Evolutionary conservation across 2,329 filamentous ascomycete genomes (phyloP), one percentile per base, ranked within the genome.

Genomic region (Chaetomiaceae sp.): DNA sequence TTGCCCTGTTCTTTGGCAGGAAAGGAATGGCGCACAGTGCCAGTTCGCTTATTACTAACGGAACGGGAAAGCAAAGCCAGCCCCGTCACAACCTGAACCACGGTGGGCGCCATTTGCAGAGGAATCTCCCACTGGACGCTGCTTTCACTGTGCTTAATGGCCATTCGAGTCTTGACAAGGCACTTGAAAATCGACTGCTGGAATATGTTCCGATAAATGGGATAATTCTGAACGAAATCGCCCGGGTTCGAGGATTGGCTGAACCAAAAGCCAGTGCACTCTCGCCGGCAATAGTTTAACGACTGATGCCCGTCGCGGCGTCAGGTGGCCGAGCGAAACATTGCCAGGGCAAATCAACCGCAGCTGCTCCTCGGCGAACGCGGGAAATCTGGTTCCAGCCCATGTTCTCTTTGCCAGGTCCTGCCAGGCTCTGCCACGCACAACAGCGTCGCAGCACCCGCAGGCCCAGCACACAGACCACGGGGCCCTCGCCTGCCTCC

Each of bases 341-440:
- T 42, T 55, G 39, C 17, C 15, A 39, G 36, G 36, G 39, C 50
- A 37, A 31, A 53, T 45, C 49, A 61, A 54, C 37, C 57, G 27
- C 8, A 12, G 8, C 27, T 3, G 43, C 50, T 54, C 56, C 47
- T 53, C 46, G 53, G 56, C 53, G 53, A 49, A 46, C 45, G 53
- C 46, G 42, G 37, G 43, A 51, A 52, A 29, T 37, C 51, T 25
- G 29, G 50, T 46, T 51, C 54, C 27, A 31, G 27, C 8, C 27
- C 27, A 11, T 9, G 27, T 9, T 40, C 45, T 34, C 50, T 57
- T 57, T 43, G 50, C 34, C 33, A 49, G 51, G 39, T 20, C 43
- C 44, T 29, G 29, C 52, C 37, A 53, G 53, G 45, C 47, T 44
- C 53, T 53, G 53, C 51, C 54, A 55, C 51, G 51, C 57, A 51